These are phyloP conservation scores for Amauroascus niger DNA, from an alignment of 2,329 filamentous ascomycete species.

Conservation along the genomic window DNA sequence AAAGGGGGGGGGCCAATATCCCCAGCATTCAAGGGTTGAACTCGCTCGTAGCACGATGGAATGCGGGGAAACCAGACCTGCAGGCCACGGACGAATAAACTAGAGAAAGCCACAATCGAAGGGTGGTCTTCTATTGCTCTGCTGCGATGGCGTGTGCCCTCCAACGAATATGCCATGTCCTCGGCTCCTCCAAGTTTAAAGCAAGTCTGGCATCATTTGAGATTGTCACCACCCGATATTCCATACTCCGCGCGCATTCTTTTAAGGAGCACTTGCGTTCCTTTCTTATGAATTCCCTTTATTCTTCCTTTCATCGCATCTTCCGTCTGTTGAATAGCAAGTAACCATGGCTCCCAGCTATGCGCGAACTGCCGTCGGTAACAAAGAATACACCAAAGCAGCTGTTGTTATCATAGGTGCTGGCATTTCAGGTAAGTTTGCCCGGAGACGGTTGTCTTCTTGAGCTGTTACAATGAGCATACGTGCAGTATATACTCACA, in stretches of 20 bases:
- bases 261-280: too few species aligned
- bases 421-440: conserved; percentile 41
- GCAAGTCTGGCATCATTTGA: background rate
- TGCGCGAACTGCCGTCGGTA: conserved; percentile 25
- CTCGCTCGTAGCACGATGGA: background rate
- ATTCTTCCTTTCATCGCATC: too few species aligned
- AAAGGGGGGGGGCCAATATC: background rate
- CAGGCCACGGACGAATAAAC: too few species aligned
- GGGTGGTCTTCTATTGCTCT: too few species aligned
- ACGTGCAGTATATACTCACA: background rate
- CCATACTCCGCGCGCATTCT: too few species aligned
- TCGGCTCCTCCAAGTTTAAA: background rate
- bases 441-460: background rate
- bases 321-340: background rate
- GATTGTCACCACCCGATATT: background rate
- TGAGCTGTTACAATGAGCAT: too few species aligned
- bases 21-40: background rate
- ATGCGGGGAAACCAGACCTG: background rate
- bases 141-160: too few species aligned
- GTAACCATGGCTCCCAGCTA: background rate
- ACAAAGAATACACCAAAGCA: conserved; percentile 44
- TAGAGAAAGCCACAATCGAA: too few species aligned
- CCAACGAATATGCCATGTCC: too few species aligned
- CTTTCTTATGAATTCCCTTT: background rate
- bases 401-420: conserved; percentile 51